Base-by-base conservation (phyloP, 179 eudicot species). In the Pouteria campechiana region DNA sequence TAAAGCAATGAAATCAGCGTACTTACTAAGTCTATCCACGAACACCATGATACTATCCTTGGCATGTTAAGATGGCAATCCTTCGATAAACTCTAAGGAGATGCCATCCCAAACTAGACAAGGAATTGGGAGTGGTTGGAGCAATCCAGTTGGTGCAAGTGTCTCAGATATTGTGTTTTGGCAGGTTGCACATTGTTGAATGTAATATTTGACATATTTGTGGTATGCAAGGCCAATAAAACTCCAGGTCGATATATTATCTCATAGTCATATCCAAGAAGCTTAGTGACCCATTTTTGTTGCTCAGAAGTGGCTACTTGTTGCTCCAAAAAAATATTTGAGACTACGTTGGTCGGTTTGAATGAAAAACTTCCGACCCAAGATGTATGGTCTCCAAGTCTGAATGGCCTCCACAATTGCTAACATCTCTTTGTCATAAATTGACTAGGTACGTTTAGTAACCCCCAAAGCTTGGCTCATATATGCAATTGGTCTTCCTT, bases 1-100 rank as follows among this genome's bases (percentile, higher is more conserved):
- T 3, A 44, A 7, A 8, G 34, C 8, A 28, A 44, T 27, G 9
- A 44, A 44, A 44, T 44, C 35, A 13, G 49, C 49, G 30, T 27
- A 44, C 30, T 44, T 44, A 1, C 12, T 17, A 5, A 39, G 43
- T 1, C 21, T 10, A 13, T 39, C 43, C 4, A 39, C 43, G 7
- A 44, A 34, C 17, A 44, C 35, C 9, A 44, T 27, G 3, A 44
- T 21, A 9, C 7, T 22, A 13, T 2, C 7, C 8, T 44, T 13
- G 6, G 35, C 49, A 10, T 9, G 6, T 2, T 20, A 7, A 4
- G 27, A 27, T 5, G 49, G 49, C 4, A 44, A 29, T 5, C 49
- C 36, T 1, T 27, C 34, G 30, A 44, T 29, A 9, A 44, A 44
- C n/a, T 44, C 49, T 36, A 44, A 27, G 11, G 35, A 14, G 2